phyloP scores from a whole-genome alignment of 768 basidiomycete species.

The Amanita inopinata region DNA sequence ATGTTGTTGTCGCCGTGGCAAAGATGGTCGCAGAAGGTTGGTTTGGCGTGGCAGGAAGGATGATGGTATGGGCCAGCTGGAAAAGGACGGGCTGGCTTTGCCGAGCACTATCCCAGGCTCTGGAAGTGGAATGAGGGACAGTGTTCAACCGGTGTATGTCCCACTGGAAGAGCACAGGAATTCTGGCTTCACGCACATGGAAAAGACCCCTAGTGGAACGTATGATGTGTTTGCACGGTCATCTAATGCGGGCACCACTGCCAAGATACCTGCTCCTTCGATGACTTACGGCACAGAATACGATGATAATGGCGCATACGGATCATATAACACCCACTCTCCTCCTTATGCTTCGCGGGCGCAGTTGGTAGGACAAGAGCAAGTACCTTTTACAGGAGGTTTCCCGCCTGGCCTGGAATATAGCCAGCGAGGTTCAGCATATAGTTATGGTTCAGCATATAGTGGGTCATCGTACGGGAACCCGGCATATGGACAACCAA shows the following conservation, averaged over 20 bases:
- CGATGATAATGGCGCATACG: neutral
- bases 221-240: neutral
- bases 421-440: neutral
- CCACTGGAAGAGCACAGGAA: slow-evolving; percentile 3
- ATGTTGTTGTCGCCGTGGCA: slow-evolving; percentile 39
- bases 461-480: neutral
- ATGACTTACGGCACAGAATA: slow-evolving; percentile 1
- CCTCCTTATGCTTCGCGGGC: neutral
- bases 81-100: slow-evolving; percentile 16
- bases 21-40: slow-evolving; percentile 13
- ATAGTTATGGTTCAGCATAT: neutral
- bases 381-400: neutral
- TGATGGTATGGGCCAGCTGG: slow-evolving; percentile 11
- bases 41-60: slow-evolving; percentile 9
- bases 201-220: neutral
- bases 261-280: neutral
- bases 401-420: slow-evolving; percentile 5
- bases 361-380: neutral
- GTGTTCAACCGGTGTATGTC: neutral
- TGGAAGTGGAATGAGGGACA: neutral
- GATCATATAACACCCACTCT: neutral
- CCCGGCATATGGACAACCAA: neutral
- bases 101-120: neutral
- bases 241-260: neutral
- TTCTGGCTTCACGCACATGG: neutral